phyloP scores from a whole-genome alignment of 768 basidiomycete species.

The Termitomyces titanicus region DNA sequence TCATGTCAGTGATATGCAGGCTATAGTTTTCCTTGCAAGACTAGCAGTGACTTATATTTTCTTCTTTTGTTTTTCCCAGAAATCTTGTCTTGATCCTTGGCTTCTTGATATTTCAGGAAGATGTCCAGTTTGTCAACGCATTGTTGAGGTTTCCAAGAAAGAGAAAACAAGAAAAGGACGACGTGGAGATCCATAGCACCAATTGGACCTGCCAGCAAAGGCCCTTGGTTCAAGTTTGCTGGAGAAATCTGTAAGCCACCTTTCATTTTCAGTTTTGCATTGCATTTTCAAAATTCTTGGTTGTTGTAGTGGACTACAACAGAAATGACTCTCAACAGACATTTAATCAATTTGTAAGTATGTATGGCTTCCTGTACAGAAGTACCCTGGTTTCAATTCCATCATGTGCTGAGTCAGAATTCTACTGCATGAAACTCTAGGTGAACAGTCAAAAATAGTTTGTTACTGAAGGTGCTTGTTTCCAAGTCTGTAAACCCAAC shows the following conservation, averaged over 20 bases:
- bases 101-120: slow-evolving; percentile 79
- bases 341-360: too few species aligned
- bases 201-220: too few species aligned
- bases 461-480: too few species aligned
- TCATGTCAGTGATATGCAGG: slow-evolving; percentile 55
- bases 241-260: neutral
- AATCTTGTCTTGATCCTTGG: slow-evolving; percentile 92
- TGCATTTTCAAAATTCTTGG: neutral
- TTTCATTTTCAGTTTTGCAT: neutral
- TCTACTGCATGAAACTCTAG: too few species aligned
- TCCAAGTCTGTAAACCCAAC: too few species aligned
- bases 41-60: slow-evolving; percentile 1
- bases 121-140: slow-evolving; percentile 82
- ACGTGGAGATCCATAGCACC: neutral
- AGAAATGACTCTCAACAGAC: too few species aligned
- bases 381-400: too few species aligned
- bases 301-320: too few species aligned
- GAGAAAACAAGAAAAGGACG: slow-evolving; percentile 7
- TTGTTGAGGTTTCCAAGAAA: slow-evolving; percentile 52
- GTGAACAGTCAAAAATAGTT: too few species aligned
- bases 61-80: slow-evolving; percentile 34
- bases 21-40: neutral
- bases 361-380: too few species aligned
- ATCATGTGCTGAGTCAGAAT: too few species aligned
- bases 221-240: too few species aligned